These are phyloP conservation scores for Colletotrichum ledebouriae DNA, from an alignment of 2,329 filamentous ascomycete species.

Conservation along the genomic window DNA sequence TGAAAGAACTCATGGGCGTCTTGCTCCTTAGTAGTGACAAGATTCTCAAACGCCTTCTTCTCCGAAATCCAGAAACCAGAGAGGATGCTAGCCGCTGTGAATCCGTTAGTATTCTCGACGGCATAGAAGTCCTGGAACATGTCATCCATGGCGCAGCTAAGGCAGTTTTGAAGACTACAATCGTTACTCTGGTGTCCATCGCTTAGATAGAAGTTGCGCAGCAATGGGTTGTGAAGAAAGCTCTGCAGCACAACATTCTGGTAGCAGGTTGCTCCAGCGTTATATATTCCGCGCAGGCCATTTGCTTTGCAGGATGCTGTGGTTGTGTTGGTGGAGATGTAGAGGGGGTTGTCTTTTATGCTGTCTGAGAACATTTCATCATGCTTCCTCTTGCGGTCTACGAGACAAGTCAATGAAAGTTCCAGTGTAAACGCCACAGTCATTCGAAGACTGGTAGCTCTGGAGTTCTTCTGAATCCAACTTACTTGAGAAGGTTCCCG, in stretches of 20 bases:
- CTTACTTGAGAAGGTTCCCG: constrained; percentile 74
- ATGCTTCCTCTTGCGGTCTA: constrained; percentile 80
- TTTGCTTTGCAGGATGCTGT: constrained; percentile 86
- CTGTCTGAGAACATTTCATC: constrained; percentile 77
- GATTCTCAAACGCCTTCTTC: constrained; percentile 77
- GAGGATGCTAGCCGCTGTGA: constrained; percentile 90
- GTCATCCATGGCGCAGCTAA: constrained; percentile 79
- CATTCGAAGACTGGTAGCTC: too few species aligned
- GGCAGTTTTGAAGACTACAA: constrained; percentile 74
- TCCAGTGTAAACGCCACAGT: too few species aligned
- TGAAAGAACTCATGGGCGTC: constrained; percentile 98
- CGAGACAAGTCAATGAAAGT: background rate
- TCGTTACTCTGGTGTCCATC: constrained; percentile 87
- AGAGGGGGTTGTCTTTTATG: constrained; percentile 79
- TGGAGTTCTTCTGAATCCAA: constrained; percentile 15
- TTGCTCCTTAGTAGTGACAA: constrained; percentile 94
- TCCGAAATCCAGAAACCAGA: constrained; percentile 92
- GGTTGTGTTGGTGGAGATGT: constrained; percentile 83
- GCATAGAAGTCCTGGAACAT: constrained; percentile 81
- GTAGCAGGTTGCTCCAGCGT: constrained; percentile 98
- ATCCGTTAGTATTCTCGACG: constrained; percentile 85
- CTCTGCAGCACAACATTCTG: constrained; percentile 96
- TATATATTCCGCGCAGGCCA: constrained; percentile 92
- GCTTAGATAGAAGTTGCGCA: constrained; percentile 91
- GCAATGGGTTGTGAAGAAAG: constrained; percentile 91